Percentiles rank a stretch among this genome's conserved stretches.
These are phyloP conservation scores for Volvariella volvacea DNA, from an alignment of 1,284 basidiomycete species.

Conservation along the genomic window DNA sequence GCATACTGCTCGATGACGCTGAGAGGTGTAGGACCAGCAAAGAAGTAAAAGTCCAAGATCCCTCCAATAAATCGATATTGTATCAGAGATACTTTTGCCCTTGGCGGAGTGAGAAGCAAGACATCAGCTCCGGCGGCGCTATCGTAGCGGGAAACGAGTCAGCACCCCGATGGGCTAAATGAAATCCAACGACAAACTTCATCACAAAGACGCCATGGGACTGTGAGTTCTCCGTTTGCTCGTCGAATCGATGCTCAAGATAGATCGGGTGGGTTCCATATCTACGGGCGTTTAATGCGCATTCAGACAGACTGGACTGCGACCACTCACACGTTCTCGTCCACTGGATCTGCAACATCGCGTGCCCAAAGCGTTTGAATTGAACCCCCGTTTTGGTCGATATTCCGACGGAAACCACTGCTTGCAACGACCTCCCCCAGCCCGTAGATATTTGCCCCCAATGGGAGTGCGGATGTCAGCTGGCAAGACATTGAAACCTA, in stretches of 20 bases:
- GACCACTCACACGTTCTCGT: slow-evolving; percentile 51
- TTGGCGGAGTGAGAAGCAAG: slow-evolving; percentile 48
- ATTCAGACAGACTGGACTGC: not conserved
- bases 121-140: slow-evolving; percentile 60
- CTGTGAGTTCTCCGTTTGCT: slow-evolving; percentile 38
- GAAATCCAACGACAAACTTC: slow-evolving; percentile 29
- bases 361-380: slow-evolving; percentile 70
- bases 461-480: slow-evolving; percentile 58
- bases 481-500: slow-evolving; percentile 20
- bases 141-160: slow-evolving; percentile 12
- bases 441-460: slow-evolving; percentile 70
- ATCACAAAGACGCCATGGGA: slow-evolving; percentile 69
- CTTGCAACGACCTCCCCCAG: slow-evolving; percentile 68
- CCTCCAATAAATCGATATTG: slow-evolving; percentile 63
- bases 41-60: slow-evolving; percentile 64
- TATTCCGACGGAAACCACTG: slow-evolving; percentile 60
- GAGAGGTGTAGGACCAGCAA: slow-evolving; percentile 59
- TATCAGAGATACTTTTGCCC: slow-evolving; percentile 46
- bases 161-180: not conserved
- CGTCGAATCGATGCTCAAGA: slow-evolving; percentile 55
- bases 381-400: slow-evolving; percentile 49
- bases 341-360: slow-evolving; percentile 51
- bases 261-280: slow-evolving; percentile 72
- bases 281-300: slow-evolving; percentile 22
- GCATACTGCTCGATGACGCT: slow-evolving; percentile 67